Percentiles rank a stretch among this genome's conserved stretches.
Evolutionary conservation across 2,329 filamentous ascomycete species (phyloP).

Genomic region (Cadophora luteo-olivacea): DNA sequence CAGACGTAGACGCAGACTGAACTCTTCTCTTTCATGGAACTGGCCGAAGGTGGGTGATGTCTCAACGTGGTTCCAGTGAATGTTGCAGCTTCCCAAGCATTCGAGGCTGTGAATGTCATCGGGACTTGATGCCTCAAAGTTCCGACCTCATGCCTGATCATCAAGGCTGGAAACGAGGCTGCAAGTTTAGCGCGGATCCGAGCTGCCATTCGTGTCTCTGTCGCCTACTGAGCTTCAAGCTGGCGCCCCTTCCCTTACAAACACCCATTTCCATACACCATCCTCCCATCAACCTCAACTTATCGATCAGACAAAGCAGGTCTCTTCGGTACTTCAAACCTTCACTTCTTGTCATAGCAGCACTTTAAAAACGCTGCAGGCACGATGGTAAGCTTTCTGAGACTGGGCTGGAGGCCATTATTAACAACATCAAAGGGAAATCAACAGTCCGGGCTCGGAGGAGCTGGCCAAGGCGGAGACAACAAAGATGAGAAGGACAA

Average conservation of each 20-base stretch:
- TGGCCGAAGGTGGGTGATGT: background rate
- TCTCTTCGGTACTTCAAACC: slow-evolving; percentile 16
- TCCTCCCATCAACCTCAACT: slow-evolving; percentile 34
- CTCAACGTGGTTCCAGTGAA: slow-evolving; percentile 28
- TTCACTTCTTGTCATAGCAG: slow-evolving; percentile 5
- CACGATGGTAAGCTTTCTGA: slow-evolving; percentile 42
- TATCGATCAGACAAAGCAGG: slow-evolving; percentile 28
- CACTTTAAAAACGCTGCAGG: slow-evolving; percentile 25
- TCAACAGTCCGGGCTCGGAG: slow-evolving; percentile 49
- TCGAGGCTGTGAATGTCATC: slow-evolving; percentile 23
- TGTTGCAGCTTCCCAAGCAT: slow-evolving; percentile 7
- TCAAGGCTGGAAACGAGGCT: slow-evolving; percentile 3
- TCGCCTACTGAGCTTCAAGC: slow-evolving; percentile 36
- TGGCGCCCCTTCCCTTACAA: slow-evolving; percentile 36
- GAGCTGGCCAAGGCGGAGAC: slow-evolving; percentile 68
- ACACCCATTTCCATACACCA: slow-evolving; percentile 25
- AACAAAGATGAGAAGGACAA: slow-evolving; percentile 89
- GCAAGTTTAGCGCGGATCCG: slow-evolving; percentile 3
- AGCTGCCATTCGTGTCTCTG: slow-evolving; percentile 32
- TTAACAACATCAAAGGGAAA: slow-evolving; percentile 45
- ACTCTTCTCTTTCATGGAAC: background rate
- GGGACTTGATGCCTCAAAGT: background rate
- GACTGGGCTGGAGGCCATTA: slow-evolving; percentile 33
- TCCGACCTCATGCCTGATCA: background rate
- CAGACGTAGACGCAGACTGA: background rate